phyloP scores from a whole-genome alignment of 1,139 yeast species.

The Candida sp. region DNA sequence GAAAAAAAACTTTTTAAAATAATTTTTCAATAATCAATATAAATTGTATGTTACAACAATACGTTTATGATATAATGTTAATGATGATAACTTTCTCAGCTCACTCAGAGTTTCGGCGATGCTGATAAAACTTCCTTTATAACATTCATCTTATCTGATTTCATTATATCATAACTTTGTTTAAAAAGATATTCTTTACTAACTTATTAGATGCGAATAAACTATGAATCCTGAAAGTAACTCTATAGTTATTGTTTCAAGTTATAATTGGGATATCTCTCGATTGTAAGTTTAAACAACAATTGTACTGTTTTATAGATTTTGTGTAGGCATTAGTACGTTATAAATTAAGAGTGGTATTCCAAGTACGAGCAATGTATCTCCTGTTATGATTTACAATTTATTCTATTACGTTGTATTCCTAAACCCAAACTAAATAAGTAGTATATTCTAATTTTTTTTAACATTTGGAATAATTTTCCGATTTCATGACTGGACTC shows the following conservation, averaged over 20 bases:
- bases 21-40: background rate
- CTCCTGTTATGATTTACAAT: too few relatives aligned
- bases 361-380: too few relatives aligned
- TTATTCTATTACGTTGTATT: too few relatives aligned
- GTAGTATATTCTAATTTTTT: background rate
- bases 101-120: conserved; percentile 50
- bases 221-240: too few relatives aligned
- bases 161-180: too few relatives aligned
- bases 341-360: too few relatives aligned
- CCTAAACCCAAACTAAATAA: too few relatives aligned
- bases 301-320: too few relatives aligned
- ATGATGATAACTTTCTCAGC: conserved; percentile 54
- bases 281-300: background rate
- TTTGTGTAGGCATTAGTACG: too few relatives aligned
- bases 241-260: background rate
- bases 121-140: conserved; percentile 47
- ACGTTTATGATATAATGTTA: conserved; percentile 1
- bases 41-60: background rate
- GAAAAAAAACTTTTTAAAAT: too few relatives aligned
- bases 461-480: background rate
- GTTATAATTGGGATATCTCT: conserved; percentile 2
- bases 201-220: too few relatives aligned
- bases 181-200: background rate
- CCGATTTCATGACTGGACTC: conserved; percentile 50
- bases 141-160: conserved; percentile 38